Evolutionary conservation across 495 filamentous ascomycete species (phyloP), one percentile per base, ranked within the genome.

Genomic region (Neurospora sp.): DNA sequence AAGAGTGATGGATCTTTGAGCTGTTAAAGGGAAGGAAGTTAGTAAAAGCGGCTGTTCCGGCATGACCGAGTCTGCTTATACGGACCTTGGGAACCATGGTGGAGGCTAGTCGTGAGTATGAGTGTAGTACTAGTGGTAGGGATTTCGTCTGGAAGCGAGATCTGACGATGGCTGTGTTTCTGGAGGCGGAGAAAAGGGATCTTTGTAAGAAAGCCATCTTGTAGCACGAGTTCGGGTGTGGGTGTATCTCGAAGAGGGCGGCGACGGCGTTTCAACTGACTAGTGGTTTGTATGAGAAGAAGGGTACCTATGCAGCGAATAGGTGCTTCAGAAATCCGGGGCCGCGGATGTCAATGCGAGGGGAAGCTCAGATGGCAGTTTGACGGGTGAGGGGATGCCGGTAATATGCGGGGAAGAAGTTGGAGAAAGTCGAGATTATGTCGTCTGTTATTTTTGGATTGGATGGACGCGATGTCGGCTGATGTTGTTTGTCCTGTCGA

Each of bases 1-100:
- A 97, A 89, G 35, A 97, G 88, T 5, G 92, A 93, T 38, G 88
- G 87, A 77, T 97, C 94, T 83, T 91, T 94, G 77, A 97, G 89
- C 92, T 81, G 71, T 10, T 38, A 11, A 11, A 44, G 35, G 35
- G 12, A 12, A 41, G 18, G 14, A 11, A 44, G 73, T 72, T n/a
- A 72, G 38, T 69, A 9, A 72, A 23, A 31, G 37, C 16, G 23
- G 54, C 18, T 35, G 23, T 62, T 31, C 20, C 11, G 48, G 41
- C 59, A 35, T 31, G n/a, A 16, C 18, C 18, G 46, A 66, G 54
- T 35, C 12, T 37, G 27, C n/a, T 38, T 10, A n/a, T 62, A 31
- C 37, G 39, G 69, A 85, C 84, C 77, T 85, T 84, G 70, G 83
- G 83, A 70, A 73, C 79, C 78, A 82, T 85, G 42, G 80, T 86